Evolutionary conservation across 2,329 filamentous ascomycete genomes (phyloP), one percentile per base, ranked within the genome.

Genomic region (Emericellopsis atlantica): DNA sequence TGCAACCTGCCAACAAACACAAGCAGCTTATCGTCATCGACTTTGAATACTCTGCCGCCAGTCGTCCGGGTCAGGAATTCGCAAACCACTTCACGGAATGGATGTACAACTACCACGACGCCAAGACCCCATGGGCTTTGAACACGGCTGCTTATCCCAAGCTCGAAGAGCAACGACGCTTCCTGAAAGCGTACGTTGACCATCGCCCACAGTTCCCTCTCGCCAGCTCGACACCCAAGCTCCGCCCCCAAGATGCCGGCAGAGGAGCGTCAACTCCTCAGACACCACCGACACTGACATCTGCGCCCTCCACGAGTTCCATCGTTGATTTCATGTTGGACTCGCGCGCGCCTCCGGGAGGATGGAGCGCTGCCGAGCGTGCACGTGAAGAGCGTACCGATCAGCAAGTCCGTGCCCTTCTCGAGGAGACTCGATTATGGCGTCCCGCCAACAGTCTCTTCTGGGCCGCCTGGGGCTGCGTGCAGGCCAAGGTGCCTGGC

Each of bases 51-150:
- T 84, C 92, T 2, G 89, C 81, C 3, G 88, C 90, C 43, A 98
- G 96, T 56, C 71, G 81, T 1, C 79, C 79, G 0, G 92, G 88
- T 2, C 70, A 87, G 14, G 92, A 98, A 60, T 96, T 98, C 57
- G 92, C 88, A 43, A 98, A 98, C 58, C 92, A 98, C 61, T 98
- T 98, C 61, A 84, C 86, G 1, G 92, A 98, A 62, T 98, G 92
- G 92, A 84, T 86, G 51, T 96, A 96, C 69, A 90, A 98, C 62
- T 98, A 98, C 61, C 89, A 95, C 56, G 80, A 92, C 55, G 61
- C 76, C 4, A 64, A 67, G 23, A 64, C 62, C 26, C 67, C 86
- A 0, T 78, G 76, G 64, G 75, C 69, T 22, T 90, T 85, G 68
- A 78, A 81, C 52, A 74, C 74, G 5, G 64, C 66, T 40, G 61